A percentile compares a stretch with the other conserved stretches of the same genome.
phyloP scores from a whole-genome alignment of 1,284 basidiomycete species.

The Agroathelia rolfsii region DNA sequence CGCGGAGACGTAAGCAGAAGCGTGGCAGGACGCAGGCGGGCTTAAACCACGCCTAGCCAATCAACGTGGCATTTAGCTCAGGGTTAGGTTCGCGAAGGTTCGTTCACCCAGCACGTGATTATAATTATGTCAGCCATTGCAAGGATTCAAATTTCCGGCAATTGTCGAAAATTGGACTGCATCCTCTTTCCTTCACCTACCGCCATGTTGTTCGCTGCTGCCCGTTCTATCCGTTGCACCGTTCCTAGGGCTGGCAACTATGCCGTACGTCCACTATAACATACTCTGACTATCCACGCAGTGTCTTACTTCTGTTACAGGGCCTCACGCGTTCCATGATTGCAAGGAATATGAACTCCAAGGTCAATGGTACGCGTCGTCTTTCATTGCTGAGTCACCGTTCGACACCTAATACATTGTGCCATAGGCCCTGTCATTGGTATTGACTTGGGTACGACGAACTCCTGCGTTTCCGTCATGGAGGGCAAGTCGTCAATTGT shows the following conservation, averaged over 20 bases:
- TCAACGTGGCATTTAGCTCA: too few relatives aligned
- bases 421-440: constrained; percentile 66
- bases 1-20: too few relatives aligned
- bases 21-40: too few relatives aligned
- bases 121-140: too few relatives aligned
- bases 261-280: constrained; percentile 41
- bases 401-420: background rate
- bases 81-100: too few relatives aligned
- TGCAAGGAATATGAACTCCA: constrained; percentile 76
- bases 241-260: constrained; percentile 53
- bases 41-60: too few relatives aligned
- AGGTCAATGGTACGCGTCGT: constrained; percentile 55
- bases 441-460: constrained; percentile 82
- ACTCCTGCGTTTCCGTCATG: constrained; percentile 93
- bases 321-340: constrained; percentile 59
- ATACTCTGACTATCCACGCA: background rate
- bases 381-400: constrained; percentile 4
- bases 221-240: constrained; percentile 49
- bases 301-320: constrained; percentile 23
- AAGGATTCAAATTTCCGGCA: too few relatives aligned
- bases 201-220: constrained; percentile 55
- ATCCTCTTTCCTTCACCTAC: constrained; percentile 30
- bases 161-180: too few relatives aligned
- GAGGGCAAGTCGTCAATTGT: constrained; percentile 93
- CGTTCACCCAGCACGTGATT: too few relatives aligned